phyloP scores from a whole-genome alignment of 2,329 filamentous ascomycete species.

The Penicillium sp. region DNA sequence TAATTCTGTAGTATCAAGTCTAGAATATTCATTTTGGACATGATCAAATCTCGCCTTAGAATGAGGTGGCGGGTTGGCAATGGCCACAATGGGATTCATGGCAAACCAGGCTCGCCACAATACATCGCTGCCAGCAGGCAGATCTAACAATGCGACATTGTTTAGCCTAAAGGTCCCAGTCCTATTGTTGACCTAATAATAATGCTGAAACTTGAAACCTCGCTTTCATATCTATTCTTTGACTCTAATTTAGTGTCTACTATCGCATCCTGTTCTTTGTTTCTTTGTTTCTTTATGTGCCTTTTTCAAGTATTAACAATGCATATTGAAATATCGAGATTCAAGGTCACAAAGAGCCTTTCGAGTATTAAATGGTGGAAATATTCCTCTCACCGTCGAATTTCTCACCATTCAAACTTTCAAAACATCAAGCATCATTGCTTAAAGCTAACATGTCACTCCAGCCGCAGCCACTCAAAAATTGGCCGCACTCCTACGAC shows the following conservation, averaged over 20 bases:
- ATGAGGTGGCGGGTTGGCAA: neutral
- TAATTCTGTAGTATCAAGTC: neutral
- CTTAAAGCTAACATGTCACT: neutral
- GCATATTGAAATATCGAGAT: neutral
- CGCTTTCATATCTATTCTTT: neutral
- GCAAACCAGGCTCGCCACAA: neutral
- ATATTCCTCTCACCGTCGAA: neutral
- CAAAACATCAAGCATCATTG: neutral
- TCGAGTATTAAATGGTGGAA: neutral
- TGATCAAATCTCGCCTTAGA: neutral
- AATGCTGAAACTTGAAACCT: neutral
- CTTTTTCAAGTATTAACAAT: neutral
- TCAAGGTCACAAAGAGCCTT: neutral
- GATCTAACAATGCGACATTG: neutral
- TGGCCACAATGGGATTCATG: neutral
- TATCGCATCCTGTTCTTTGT: neutral
- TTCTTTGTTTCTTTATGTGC: neutral
- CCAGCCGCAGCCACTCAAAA: neutral
- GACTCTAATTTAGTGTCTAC: neutral
- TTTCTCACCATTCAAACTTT: neutral
- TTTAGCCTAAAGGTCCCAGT: neutral
- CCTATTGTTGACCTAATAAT: neutral
- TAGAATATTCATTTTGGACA: too few relatives aligned
- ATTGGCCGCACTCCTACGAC: neutral
- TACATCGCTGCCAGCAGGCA: neutral